Evolutionary conservation across 2,329 filamentous ascomycete genomes (phyloP).

Genomic region (Monosporascus sp.): DNA sequence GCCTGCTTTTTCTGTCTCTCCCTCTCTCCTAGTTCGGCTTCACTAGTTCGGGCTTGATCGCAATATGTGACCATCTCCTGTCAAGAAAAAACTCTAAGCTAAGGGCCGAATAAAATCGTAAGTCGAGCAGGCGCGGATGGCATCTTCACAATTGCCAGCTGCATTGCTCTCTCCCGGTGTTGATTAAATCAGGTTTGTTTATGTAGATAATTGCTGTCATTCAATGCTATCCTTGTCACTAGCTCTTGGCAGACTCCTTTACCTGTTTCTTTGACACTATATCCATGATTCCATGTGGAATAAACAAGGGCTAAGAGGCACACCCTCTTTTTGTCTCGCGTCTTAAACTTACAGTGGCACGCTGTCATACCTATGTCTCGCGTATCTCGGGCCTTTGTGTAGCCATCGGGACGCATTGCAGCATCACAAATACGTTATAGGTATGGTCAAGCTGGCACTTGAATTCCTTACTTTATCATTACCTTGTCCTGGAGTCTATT

Average conservation of each 20-base stretch:
- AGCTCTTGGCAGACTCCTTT: not conserved
- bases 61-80: no score
- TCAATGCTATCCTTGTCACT: not conserved
- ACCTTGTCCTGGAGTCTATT: not conserved
- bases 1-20: no score
- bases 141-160: not conserved
- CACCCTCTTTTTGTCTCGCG: not conserved
- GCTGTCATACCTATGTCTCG: constrained; percentile 6
- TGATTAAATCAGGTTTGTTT: not conserved
- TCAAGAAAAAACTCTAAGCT: no score
- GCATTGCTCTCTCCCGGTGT: not conserved
- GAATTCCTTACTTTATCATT: not conserved
- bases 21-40: no score
- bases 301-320: not conserved
- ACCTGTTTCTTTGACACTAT: not conserved
- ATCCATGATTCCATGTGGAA: not conserved
- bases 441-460: not conserved
- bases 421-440: not conserved
- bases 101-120: not conserved
- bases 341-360: not conserved
- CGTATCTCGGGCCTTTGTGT: constrained; percentile 2
- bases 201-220: not conserved
- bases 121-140: not conserved
- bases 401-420: not conserved
- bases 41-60: no score